Evolutionary conservation across 192 early-diverging fungal species (phyloP), one percentile per base, ranked within the genome.

Genomic region (Mortierella antarctica): DNA sequence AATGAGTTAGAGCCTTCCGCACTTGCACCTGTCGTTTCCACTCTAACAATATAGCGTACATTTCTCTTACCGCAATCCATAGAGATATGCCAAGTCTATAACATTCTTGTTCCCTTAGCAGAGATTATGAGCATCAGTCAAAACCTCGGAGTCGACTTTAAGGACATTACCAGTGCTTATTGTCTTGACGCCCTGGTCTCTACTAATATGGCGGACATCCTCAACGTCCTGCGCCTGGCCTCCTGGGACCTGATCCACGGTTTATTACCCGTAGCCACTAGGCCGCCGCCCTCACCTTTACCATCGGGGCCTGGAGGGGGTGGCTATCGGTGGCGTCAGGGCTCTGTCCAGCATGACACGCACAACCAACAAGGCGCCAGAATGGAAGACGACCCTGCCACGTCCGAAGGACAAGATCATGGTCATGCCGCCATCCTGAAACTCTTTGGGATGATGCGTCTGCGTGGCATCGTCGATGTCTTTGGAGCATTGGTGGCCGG

Each of bases 221-320:
- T 7, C 23, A 31, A 68, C 0, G 52, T 80, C 40, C 71, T 65
- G 1, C 63, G 70, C 7, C 21, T 72, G 62, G 77, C 77, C 15
- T 70, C 77, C 7, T 23, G 71, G 6, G 77, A 80, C 21, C 71
- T 80, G 77, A 72, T 80, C 10, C 77, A 72, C 44, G 77, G 77
- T 17, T 50, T 80, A 2, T 49, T 80, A 60, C 62, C 70, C 7
- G 41, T 50, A 13, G 67, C 8, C 54, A 55, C 11, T 8, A 55
- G 23, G 15, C 8, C 15, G 54, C 11, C 23, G 8, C 1, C 17
- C 9, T 21, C n/a, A 18, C 11, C 54, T 15, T 4, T 15, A n/a
- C 50, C 50, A 12, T 15, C 17, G 50, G 50, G 2, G 17, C 31
- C 31, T 31, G 31, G 31, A 31, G 31, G 31, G 31, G 31, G 31